These are phyloP conservation scores for Kwoniella pini DNA, from an alignment of 768 basidiomycete species.

Conservation along the genomic window DNA sequence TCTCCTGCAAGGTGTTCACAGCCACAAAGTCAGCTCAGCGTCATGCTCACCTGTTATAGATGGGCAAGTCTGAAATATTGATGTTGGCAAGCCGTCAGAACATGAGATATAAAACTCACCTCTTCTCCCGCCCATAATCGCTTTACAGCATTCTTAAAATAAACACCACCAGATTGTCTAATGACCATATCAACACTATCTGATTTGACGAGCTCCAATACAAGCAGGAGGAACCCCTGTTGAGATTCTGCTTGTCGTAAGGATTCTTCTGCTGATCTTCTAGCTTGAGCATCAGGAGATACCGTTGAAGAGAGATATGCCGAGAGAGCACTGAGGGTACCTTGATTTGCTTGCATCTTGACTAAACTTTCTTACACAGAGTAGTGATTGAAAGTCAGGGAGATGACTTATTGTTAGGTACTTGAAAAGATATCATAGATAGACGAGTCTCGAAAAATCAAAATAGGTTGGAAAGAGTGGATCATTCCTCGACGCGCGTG, in stretches of 20 bases:
- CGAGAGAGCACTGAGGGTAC: constrained; percentile 42
- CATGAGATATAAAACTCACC: constrained; percentile 57
- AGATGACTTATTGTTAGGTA: no score
- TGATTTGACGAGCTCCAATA: constrained; percentile 76
- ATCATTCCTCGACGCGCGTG: background rate
- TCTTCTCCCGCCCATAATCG: constrained; percentile 74
- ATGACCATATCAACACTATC: constrained; percentile 61
- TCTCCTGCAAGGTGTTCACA: constrained; percentile 32
- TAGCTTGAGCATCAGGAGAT: constrained; percentile 73
- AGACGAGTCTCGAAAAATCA: background rate
- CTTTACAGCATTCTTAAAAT: constrained; percentile 88
- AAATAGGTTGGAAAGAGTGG: background rate
- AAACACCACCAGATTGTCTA: constrained; percentile 80
- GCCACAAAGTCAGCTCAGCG: no score
- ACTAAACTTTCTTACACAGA: no score
- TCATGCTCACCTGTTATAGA: no score
- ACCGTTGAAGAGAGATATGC: constrained; percentile 61
- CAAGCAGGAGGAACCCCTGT: constrained; percentile 73
- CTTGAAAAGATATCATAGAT: background rate
- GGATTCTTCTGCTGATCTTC: constrained; percentile 72
- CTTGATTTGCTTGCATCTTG: constrained; percentile 37
- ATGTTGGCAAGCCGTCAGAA: no score
- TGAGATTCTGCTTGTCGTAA: constrained; percentile 69
- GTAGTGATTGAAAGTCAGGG: no score
- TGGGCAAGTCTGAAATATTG: no score